Evolutionary conservation across 2,329 filamentous ascomycete genomes (phyloP), one percentile per base, ranked within the genome.

Genomic region (Chaetomiaceae sp.): DNA sequence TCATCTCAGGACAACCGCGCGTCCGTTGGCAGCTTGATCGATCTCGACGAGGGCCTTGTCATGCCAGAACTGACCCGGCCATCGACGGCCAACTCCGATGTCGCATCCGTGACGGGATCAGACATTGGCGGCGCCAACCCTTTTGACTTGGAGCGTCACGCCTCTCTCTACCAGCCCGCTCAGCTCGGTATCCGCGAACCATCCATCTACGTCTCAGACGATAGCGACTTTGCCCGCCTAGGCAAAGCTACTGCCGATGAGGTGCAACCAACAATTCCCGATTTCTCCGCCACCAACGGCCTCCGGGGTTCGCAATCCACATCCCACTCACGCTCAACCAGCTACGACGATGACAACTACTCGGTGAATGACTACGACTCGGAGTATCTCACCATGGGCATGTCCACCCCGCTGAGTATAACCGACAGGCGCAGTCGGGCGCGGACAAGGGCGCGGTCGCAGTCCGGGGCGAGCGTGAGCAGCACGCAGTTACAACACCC

Each of bases 61-160:
- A 51, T 51, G 37, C 47, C 53, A 0, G 79, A 83, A 27, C 66
- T 73, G 13, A 73, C 75, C 0, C 72, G 79, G 1, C 80, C 80
- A 0, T 82, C 80, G 2, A 82, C 80, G 0, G 80, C 80, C 10
- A 77, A 82, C 63, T 85, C 81, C 1, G 80, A 83, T 55, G 77
- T 73, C 11, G 75, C 66, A 2, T 82, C 79, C 0, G 70, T 82
- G 10, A 73, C 75, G 7, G 81, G 80, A 46, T 81, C 80, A 1
- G 78, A 83, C 52, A 65, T 78, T 29, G 75, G 78, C 23, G 72
- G 75, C 11, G 74, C 72, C 2, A 81, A 81, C 59, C 80, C 82
- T 0, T 85, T 85, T 53, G 80, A 84, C 50, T 71, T 85, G 3
- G 82, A 86, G 64, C 76, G 78, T n/a, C 81, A 84, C 59, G 72